Base-by-base conservation (phyloP, 2,329 filamentous ascomycete species). In the Exserohilum rostratum region DNA sequence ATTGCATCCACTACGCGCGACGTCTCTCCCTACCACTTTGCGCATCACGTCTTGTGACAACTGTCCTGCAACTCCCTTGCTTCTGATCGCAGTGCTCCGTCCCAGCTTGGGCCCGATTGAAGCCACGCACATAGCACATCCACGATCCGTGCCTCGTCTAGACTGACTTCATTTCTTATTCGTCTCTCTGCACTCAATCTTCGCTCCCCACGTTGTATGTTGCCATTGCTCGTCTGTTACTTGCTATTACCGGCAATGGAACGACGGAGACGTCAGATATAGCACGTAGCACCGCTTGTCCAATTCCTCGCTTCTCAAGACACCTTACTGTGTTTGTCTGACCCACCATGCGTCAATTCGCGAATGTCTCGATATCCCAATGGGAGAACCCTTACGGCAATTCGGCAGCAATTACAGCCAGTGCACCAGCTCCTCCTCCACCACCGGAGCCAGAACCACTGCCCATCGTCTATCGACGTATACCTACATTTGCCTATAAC, bases 171-270 rank as follows among this genome's bases (percentile, higher is more conserved):
- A 48, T 55, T 58, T 69, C 67, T 64, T 45, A 71, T 73, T 72
- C 70, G 69, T 64, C 66, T 65, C 70, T 71, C 70, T 67, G 57
- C 69, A 68, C 53, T 65, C 60, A 60, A 64, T 67, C 62, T 58
- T 57, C 61, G 58, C 61, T 65, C 65, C 67, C 69, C 71, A 74
- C 71, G 67, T 74, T 67, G 61, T 59, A 71, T 70, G 65, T 70
- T 58, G 65, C 70, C 57, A 71, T 69, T 72, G 66, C 63, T 53
- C 61, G 54, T 60, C 62, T 65, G 18, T 51, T 58, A 45, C 61
- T 61, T 62, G 55, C 64, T 66, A 55, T 65, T 66, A 61, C 58
- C 68, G 57, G 61, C 60, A 64, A 75, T 75, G 71, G 68, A 66
- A 60, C 58, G 49, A 58, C 60, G 57, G 57, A 62, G 55, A 62